Conservation (phyloP, 73 alveolate genomes). For the Tetrahymena thermophila region DNA sequence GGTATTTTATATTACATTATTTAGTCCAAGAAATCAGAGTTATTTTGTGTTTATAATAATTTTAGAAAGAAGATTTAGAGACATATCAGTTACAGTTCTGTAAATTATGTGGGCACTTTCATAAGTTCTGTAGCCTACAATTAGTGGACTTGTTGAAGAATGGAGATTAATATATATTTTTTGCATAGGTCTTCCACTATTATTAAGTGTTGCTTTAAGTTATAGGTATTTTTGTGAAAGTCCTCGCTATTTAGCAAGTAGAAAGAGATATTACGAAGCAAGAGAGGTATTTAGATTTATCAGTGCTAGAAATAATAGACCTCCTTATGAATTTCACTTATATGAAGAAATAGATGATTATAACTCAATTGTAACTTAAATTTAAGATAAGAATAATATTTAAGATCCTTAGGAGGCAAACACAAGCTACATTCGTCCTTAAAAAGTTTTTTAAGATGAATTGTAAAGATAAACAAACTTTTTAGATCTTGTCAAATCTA, state of each 20-base stretch:
- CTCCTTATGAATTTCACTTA: constrained; percentile 37
- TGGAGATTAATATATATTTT: constrained; percentile 28
- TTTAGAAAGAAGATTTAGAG: constrained; percentile 19
- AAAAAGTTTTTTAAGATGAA: background rate
- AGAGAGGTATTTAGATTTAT: constrained; percentile 30
- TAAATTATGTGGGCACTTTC: constrained; percentile 30
- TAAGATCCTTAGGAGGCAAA: background rate
- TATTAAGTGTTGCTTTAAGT: background rate
- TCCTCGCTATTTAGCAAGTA: constrained; percentile 28
- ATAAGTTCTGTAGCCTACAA: constrained; percentile 19
- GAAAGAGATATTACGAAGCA: constrained; percentile 17
- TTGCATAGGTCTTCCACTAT: constrained; percentile 13
- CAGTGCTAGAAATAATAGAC: constrained; percentile 20
- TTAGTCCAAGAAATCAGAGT: too few species aligned
- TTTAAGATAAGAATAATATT: background rate
- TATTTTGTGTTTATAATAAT: background rate
- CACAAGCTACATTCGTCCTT: background rate
- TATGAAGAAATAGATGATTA: constrained; percentile 31
- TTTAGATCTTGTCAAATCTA: constrained; percentile 7
- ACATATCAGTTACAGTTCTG: constrained; percentile 14
- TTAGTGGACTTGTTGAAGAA: constrained; percentile 3
- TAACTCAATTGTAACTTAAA: background rate
- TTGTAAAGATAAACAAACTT: background rate
- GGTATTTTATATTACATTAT: background rate
- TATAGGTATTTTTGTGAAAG: constrained; percentile 27